These are phyloP conservation scores for Hymenoscyphus scutula DNA, from an alignment of 2,329 filamentous ascomycete genomes.

Conservation along the genomic window DNA sequence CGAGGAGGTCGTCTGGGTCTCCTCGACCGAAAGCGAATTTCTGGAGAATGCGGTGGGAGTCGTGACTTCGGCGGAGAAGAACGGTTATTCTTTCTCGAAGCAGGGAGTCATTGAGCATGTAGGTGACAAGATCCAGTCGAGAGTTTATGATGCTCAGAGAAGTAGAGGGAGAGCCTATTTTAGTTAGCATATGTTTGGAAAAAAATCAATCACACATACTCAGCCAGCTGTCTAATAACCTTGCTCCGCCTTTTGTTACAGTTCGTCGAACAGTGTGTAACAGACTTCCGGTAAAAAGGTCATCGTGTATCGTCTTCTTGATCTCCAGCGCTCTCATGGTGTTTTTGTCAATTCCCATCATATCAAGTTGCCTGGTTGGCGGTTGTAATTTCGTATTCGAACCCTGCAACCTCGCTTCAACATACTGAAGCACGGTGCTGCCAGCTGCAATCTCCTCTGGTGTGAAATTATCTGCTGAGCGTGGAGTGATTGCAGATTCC, in stretches of 20 bases:
- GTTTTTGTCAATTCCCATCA: conserved; percentile 90
- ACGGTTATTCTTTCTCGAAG: conserved; percentile 68
- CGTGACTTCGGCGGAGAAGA: conserved; percentile 72
- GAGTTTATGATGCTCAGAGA: conserved; percentile 74
- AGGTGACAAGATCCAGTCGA: conserved; percentile 77
- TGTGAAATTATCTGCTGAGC: conserved; percentile 57
- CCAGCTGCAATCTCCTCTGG: conserved; percentile 71
- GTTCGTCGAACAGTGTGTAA: conserved; percentile 87
- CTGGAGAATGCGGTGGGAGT: conserved; percentile 86
- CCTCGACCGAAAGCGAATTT: conserved; percentile 91
- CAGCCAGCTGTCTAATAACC: conserved; percentile 82
- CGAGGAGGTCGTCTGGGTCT: conserved; percentile 87
- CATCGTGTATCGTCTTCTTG: conserved; percentile 79
- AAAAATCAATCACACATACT: conserved; percentile 44
- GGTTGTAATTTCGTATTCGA: conserved; percentile 79
- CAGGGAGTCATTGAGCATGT: conserved; percentile 64
- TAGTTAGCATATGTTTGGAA: conserved; percentile 16
- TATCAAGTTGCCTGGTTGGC: conserved; percentile 73
- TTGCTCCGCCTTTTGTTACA: conserved; percentile 85
- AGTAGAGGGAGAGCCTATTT: conserved; percentile 75
- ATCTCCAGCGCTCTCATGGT: conserved; percentile 89
- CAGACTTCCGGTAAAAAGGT: conserved; percentile 75
- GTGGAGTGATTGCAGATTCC: conserved; percentile 64
- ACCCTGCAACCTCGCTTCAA: conserved; percentile 74
- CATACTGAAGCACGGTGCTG: conserved; percentile 79